Percentiles rank a stretch among this genome's conserved stretches.
phyloP scores from a whole-genome alignment of 495 filamentous ascomycete species.

The Penicillium fimorum region DNA sequence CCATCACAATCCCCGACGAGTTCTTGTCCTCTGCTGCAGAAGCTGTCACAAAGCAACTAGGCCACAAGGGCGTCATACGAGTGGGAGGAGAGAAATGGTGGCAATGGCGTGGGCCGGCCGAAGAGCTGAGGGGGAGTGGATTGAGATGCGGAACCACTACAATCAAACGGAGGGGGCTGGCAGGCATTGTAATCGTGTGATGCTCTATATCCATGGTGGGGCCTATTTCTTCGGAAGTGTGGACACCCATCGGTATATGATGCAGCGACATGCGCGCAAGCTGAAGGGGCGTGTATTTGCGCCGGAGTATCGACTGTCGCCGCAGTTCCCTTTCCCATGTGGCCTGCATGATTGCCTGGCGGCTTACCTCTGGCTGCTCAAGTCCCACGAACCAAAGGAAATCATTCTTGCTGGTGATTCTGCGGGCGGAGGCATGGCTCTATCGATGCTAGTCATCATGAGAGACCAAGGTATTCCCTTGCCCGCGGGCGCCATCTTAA shows the following conservation, averaged over 20 bases:
- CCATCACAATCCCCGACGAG: constrained; percentile 64
- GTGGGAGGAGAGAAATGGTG: constrained; percentile 89
- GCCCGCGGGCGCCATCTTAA: constrained; percentile 84
- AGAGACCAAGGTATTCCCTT: constrained; percentile 78
- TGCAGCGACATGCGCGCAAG: constrained; percentile 93
- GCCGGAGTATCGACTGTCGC: constrained; percentile 82
- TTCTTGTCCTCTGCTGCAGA: constrained; percentile 60
- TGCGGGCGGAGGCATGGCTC: constrained; percentile 82
- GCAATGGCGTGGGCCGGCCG: constrained; percentile 75
- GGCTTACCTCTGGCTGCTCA: constrained; percentile 78
- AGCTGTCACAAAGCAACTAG: constrained; percentile 66
- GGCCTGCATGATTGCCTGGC: constrained; percentile 85
- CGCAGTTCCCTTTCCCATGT: constrained; percentile 94
- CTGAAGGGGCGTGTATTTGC: constrained; percentile 85
- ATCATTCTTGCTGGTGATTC: constrained; percentile 88
- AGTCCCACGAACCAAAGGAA: constrained; percentile 67
- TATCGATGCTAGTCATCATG: constrained; percentile 75
- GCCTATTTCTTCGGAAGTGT: constrained; percentile 88
- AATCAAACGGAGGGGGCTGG: constrained; percentile 62
- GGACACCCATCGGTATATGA: constrained; percentile 92
- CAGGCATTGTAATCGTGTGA: constrained; percentile 63
- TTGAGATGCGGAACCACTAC: constrained; percentile 88
- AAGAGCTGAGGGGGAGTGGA: constrained; percentile 78
- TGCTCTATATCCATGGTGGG: constrained; percentile 90
- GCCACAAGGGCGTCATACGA: constrained; percentile 65